Conservation (phyloP, 163 green algal genomes). For the Coccomyxa subellipsoidea region DNA sequence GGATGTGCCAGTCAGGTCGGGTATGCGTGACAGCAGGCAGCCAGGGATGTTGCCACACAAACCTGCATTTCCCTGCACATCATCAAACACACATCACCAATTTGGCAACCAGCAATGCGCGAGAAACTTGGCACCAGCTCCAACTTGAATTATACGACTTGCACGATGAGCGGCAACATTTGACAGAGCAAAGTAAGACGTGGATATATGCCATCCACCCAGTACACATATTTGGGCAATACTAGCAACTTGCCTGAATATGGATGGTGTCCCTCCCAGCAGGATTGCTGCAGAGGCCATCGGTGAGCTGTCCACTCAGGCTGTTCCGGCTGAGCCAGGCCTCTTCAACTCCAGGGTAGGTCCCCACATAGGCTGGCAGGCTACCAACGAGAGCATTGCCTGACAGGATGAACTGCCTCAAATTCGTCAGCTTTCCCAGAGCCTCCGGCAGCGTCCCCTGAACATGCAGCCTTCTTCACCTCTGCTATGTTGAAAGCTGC, state of each 20-base stretch:
- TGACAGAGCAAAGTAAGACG: no score
- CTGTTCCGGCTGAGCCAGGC: slow-evolving; percentile 38
- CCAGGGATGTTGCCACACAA: slow-evolving; percentile 38
- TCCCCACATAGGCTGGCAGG: slow-evolving; percentile 29
- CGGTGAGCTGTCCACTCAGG: slow-evolving; percentile 27
- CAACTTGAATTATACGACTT: no score
- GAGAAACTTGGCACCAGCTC: no score
- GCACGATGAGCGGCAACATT: no score
- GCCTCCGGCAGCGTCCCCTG: slow-evolving; percentile 7
- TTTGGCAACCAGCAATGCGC: no score
- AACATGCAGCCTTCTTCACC: no score
- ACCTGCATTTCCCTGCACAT: slow-evolving; percentile 9
- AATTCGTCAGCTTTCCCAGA: slow-evolving; percentile 10
- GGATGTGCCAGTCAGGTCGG: slow-evolving; percentile 28
- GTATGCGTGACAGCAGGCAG: slow-evolving; percentile 33
- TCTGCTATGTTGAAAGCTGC: background rate
- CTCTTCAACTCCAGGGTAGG: slow-evolving; percentile 9
- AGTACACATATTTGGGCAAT: no score
- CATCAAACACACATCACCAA: no score
- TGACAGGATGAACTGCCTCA: slow-evolving; percentile 22
- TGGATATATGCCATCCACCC: no score
- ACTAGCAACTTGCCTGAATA: background rate
- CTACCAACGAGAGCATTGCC: slow-evolving; percentile 38
- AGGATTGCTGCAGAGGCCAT: slow-evolving; percentile 17
- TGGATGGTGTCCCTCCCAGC: background rate